Evolutionary conservation across 352 stramenopile genomes (phyloP), one percentile per base, ranked within the genome.

Genomic region (Sclerospora graminicola): DNA sequence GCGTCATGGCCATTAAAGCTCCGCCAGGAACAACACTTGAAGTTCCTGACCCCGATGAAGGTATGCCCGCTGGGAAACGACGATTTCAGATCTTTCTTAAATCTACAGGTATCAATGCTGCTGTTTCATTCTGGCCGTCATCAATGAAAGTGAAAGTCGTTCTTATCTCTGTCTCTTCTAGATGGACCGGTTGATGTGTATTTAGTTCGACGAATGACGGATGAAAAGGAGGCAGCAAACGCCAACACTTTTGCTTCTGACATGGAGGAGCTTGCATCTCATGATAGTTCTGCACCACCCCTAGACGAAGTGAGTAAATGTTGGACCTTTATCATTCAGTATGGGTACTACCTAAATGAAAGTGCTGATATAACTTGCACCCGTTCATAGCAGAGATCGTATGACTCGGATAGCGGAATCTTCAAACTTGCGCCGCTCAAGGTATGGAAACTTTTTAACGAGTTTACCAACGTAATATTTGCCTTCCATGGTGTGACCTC

Each of bases 11-110:
- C 14, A 95, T 98, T 48, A 95, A 93, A 48, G 89, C 91, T 29
- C 93, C 93, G 15, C 66, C 85, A 5, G 91, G 93, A 30, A 97
- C 93, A 36, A 96, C 82, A 30, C 66, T 98, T 29, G 93, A 97
- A 60, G 89, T 97, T 4, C 93, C 90, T 11, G 82, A 97, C 52
- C 89, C 89, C 5, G 88, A 97, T 42, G 84, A 97, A 63, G 89
- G 84, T n/a, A 96, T 97, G 82, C 64, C 75, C 13, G 58, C 56
- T 14, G 89, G 89, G 13, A 82, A 85, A 28, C 67, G 88, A 37
- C 80, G 84, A 28, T 98, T 93, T 63, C 84, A 98, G 60, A 96
- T 98, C 48, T 97, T 93, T 31, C 60, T 98, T n/a, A 92, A 94
- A 49, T 89, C 74, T 27, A 82, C 73, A 65, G 77, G 77, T 89